phyloP scores from a whole-genome alignment of 2,329 filamentous ascomycete genomes.

The Botryotinia calthae region DNA sequence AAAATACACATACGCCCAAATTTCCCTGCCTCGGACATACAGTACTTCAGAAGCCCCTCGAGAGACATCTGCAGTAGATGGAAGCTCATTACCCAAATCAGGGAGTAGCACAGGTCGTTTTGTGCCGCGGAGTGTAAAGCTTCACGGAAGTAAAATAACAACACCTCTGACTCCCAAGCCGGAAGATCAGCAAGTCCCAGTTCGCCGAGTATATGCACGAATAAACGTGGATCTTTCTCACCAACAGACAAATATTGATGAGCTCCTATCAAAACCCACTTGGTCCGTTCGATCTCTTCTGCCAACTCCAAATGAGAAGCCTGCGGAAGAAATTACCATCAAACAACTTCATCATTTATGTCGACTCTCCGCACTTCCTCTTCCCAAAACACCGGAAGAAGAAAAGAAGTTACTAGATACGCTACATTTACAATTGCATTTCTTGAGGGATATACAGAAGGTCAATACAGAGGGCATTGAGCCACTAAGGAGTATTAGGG shows the following conservation, averaged over 20 bases:
- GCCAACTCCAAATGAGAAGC: conserved; percentile 40
- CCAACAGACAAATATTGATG: conserved; percentile 24
- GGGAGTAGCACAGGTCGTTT: background rate
- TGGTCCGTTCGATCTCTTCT: conserved; percentile 84
- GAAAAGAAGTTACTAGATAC: conserved; percentile 70
- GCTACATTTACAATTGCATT: conserved; percentile 79
- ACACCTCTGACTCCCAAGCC: conserved; percentile 9
- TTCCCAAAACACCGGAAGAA: conserved; percentile 59
- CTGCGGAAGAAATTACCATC: conserved; percentile 47
- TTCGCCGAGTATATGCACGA: conserved; percentile 7
- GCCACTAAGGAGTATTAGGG: conserved; percentile 75
- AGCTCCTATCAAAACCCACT: conserved; percentile 66
- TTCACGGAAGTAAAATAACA: conserved; percentile 9
- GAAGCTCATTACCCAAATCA: background rate
- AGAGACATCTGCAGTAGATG: background rate
- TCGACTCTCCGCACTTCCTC: conserved; percentile 82
- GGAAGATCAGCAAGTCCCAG: background rate
- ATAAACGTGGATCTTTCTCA: conserved; percentile 6
- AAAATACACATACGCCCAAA: background rate
- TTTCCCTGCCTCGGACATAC: background rate
- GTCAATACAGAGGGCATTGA: conserved; percentile 71
- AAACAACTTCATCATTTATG: conserved; percentile 78
- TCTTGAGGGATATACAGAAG: conserved; percentile 80
- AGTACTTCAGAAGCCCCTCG: background rate
- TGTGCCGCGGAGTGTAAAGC: conserved; percentile 12